Evolutionary conservation across 495 filamentous ascomycete genomes (phyloP).

Genomic region (Penicillium paradoxum): DNA sequence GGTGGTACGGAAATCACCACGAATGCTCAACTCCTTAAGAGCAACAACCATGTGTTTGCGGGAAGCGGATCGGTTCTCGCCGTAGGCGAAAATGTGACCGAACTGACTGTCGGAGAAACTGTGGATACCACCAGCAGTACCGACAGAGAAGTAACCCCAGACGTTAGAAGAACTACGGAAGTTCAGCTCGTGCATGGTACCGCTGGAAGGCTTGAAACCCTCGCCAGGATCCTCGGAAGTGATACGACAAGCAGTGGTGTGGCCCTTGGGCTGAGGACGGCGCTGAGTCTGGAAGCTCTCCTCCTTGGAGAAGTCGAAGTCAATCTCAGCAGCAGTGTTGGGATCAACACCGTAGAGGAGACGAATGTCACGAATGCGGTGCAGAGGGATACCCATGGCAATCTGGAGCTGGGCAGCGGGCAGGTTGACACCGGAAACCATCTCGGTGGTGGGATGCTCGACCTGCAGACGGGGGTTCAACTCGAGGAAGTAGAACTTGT

Average conservation of each 20-base stretch:
- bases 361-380: slow-evolving; percentile 93
- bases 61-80: slow-evolving; percentile 91
- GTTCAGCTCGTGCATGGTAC: slow-evolving; percentile 98
- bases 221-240: slow-evolving; percentile 98
- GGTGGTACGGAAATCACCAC: slow-evolving; percentile 97
- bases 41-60: slow-evolving; percentile 99
- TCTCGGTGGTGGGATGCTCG: slow-evolving; percentile 98
- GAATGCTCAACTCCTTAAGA: slow-evolving; percentile 97
- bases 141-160: slow-evolving; percentile 99
- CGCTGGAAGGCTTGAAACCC: slow-evolving; percentile 98
- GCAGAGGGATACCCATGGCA: slow-evolving; percentile 96
- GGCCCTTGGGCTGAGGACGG: slow-evolving; percentile 86
- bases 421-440: slow-evolving; percentile 97
- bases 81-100: slow-evolving; percentile 98
- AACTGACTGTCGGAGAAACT: slow-evolving; percentile 99
- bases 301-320: slow-evolving; percentile 91
- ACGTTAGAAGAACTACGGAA: slow-evolving; percentile 98
- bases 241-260: slow-evolving; percentile 98
- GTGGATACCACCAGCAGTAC: slow-evolving; percentile 93
- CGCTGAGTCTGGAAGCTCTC: slow-evolving; percentile 81
- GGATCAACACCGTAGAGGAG: slow-evolving; percentile 95
- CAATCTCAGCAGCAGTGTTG: slow-evolving; percentile 76
- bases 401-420: slow-evolving; percentile 97
- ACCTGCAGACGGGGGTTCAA: slow-evolving; percentile 97
- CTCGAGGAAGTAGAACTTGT: slow-evolving; percentile 99